Evolutionary conservation across 2,329 filamentous ascomycete genomes (phyloP).

Genomic region (Paecilomyces fulvus): DNA sequence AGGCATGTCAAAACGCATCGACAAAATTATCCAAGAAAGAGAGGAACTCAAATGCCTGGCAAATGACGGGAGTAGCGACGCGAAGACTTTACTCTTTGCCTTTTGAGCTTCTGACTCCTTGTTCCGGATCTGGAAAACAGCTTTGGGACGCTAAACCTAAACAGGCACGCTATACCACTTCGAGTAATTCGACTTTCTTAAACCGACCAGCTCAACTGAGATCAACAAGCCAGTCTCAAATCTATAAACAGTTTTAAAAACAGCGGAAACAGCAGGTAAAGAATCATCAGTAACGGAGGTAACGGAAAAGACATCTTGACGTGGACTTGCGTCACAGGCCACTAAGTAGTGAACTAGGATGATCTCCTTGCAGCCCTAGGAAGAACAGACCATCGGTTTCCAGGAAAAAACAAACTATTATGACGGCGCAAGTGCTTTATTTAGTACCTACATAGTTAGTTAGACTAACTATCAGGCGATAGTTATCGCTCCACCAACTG

Average conservation of each 20-base stretch:
- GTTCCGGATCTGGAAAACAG: too few relatives aligned
- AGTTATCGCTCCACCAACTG: not conserved
- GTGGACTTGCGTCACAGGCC: not conserved
- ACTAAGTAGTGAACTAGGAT: not conserved
- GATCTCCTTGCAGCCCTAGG: not conserved
- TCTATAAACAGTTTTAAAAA: not conserved
- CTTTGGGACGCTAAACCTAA: too few relatives aligned
- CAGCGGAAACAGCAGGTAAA: not conserved
- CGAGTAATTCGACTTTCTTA: too few relatives aligned
- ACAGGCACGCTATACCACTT: too few relatives aligned
- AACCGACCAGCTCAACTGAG: not conserved
- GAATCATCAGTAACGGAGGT: not conserved
- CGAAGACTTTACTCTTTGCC: too few relatives aligned
- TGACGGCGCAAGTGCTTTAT: not conserved
- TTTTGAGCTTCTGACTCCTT: too few relatives aligned
- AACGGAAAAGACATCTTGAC: not conserved
- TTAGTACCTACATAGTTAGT: too few relatives aligned
- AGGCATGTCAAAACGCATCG: too few relatives aligned
- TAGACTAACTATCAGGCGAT: not conserved
- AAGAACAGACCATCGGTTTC: not conserved
- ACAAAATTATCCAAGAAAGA: too few relatives aligned
- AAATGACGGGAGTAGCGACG: too few relatives aligned
- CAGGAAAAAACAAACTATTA: not conserved
- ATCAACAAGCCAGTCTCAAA: not conserved
- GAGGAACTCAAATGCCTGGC: too few relatives aligned